phyloP scores from a whole-genome alignment of 306 rosid genomes.

The Vigna trinervia region DNA sequence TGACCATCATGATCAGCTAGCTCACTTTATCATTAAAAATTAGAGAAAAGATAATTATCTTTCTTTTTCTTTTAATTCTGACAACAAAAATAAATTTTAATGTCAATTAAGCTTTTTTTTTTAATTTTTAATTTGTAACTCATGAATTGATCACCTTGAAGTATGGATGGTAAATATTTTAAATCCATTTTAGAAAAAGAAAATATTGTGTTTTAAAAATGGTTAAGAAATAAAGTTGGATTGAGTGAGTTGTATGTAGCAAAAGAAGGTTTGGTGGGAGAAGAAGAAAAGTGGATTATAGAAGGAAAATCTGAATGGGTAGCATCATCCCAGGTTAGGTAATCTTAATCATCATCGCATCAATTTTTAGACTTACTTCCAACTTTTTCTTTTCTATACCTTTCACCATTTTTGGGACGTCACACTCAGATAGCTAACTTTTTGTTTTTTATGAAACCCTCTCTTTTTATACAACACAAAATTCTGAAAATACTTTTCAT shows the following conservation, averaged over 20 bases:
- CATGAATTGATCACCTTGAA: no score
- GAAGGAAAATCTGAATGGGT: not conserved
- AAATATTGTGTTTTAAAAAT: not conserved
- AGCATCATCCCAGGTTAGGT: constrained; percentile 9
- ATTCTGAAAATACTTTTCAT: not conserved
- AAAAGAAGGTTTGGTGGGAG: not conserved
- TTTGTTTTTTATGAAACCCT: not conserved
- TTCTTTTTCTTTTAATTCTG: no score
- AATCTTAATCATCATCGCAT: constrained; percentile 25
- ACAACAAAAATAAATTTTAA: no score
- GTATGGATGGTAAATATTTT: not conserved
- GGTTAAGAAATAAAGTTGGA: not conserved
- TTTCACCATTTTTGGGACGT: not conserved
- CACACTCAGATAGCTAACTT: not conserved
- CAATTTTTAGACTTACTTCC: not conserved
- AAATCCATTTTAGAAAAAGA: not conserved
- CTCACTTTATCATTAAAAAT: no score
- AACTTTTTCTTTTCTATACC: constrained; percentile 16
- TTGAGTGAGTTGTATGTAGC: not conserved
- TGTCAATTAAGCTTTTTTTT: no score
- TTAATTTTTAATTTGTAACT: no score
- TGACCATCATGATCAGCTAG: no score
- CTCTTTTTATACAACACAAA: not conserved
- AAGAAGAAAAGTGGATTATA: not conserved
- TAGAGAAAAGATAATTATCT: no score